Percentiles rank a stretch among this genome's conserved stretches.
These are phyloP conservation scores for Ceratocystis eucalypticola DNA, from an alignment of 2,329 filamentous ascomycete genomes.

Conservation along the genomic window DNA sequence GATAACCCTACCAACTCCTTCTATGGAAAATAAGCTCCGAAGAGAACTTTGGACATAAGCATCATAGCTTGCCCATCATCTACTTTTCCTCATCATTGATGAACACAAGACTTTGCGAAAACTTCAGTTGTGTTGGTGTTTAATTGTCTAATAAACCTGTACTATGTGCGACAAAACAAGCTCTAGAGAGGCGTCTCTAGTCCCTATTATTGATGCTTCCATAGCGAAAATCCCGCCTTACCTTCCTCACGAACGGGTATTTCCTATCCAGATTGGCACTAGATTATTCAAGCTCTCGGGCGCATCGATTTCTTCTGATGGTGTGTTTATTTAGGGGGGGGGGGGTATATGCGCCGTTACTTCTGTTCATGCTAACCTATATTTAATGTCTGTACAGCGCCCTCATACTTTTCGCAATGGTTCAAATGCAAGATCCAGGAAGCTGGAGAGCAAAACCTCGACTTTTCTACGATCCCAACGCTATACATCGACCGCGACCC, in stretches of 20 bases:
- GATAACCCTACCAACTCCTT: no score
- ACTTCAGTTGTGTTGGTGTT: neutral
- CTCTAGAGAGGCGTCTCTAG: neutral
- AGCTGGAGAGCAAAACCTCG: conserved; percentile 42
- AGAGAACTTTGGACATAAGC: neutral
- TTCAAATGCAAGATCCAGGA: conserved; percentile 68
- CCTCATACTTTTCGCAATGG: conserved; percentile 92
- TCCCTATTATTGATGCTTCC: neutral
- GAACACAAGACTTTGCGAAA: no score
- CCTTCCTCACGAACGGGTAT: conserved; percentile 58
- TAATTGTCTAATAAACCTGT: neutral
- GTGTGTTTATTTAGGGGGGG: conserved; percentile 28
- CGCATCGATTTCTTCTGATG: conserved; percentile 59
- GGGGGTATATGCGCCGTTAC: conserved; percentile 13
- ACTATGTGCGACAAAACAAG: neutral
- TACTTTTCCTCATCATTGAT: neutral
- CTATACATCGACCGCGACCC: conserved; percentile 94
- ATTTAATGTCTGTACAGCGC: conserved; percentile 41
- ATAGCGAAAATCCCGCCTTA: conserved; percentile 40
- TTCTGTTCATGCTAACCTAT: neutral
- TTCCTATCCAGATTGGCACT: conserved; percentile 60
- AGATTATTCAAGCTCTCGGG: conserved; percentile 61
- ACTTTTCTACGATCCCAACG: conserved; percentile 47
- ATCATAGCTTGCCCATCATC: neutral
- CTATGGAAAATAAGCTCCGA: neutral